Evolutionary conservation across 176 grass and related monocot genomes (phyloP).

Genomic region (Ensete ventricosum): DNA sequence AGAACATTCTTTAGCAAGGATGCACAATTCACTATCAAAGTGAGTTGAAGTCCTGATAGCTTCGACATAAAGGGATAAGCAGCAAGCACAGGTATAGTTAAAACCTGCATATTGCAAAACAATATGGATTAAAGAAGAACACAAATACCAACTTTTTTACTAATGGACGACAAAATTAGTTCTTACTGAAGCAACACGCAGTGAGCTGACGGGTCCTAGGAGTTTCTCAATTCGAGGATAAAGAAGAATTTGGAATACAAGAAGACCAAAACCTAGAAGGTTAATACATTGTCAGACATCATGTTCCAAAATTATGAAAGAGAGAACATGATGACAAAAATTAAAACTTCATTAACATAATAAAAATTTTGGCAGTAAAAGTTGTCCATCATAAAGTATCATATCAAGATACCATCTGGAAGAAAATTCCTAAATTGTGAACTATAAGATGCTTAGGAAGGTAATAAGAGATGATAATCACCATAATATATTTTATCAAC

Average conservation of each 20-base stretch:
- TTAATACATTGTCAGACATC: conserved; percentile 13
- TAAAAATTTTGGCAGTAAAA: background rate
- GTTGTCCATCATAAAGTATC: background rate
- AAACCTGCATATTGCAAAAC: conserved; percentile 42
- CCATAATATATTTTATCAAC: background rate
- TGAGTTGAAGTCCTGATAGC: conserved; percentile 49
- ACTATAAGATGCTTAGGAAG: background rate
- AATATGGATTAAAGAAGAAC: background rate
- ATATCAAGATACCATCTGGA: background rate
- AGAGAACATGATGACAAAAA: background rate
- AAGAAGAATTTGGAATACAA: conserved; percentile 63
- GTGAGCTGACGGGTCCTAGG: conserved; percentile 41
- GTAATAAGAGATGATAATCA: background rate
- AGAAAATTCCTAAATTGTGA: background rate
- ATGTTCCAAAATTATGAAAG: background rate
- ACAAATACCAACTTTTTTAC: background rate
- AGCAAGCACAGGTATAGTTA: conserved; percentile 62
- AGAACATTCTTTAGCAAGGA: conserved; percentile 60
- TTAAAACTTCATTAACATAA: background rate
- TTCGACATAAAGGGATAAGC: conserved; percentile 70
- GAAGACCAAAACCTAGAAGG: conserved; percentile 45
- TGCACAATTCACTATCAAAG: conserved; percentile 42
- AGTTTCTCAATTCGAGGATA: conserved; percentile 43
- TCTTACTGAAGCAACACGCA: conserved; percentile 47
- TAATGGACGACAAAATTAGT: background rate